Evolutionary conservation across 163 green algal genomes (phyloP), one percentile per base, ranked within the genome.

Genomic region (Coccomyxa subellipsoidea): DNA sequence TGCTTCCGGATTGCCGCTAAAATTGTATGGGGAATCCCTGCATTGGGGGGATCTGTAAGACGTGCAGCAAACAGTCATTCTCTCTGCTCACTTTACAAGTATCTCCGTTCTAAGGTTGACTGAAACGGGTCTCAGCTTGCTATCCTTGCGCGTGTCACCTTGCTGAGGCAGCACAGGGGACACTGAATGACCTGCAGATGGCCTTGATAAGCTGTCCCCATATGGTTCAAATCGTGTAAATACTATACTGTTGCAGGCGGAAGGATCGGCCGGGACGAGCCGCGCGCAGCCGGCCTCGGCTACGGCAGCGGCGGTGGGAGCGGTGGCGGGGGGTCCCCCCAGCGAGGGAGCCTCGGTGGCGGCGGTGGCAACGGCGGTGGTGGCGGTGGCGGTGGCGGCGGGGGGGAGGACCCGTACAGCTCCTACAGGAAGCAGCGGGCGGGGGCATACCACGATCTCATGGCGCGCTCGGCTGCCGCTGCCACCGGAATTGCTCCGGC

Each of bases 371-470:
- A 31, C 47, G 38, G 37, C 75, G 47, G 23, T 66, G 23, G 37
- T 2, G 25, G 7, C n/a, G 21, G 12, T 29, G 12, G 47, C 47
- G 12, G 12, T 29, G 12, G 18, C 12, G 47, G 47, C 12, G 47
- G 47, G 47, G 47, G 69, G 38, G 73, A 59, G 12, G 75, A 79
- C n/a, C 27, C 38, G 18, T 79, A 69, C n/a, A 66, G 69, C 38
- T 79, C 75, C 36, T 79, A 69, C 38, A 36, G 75, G 32, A 59
- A 66, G 75, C 35, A 54, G 75, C 75, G 75, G 21, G 37, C 32
- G 18, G 75, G 38, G 15, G 23, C 37, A 6, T 79, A 79, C 38
- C 75, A 79, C 75, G 75, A 79, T 32, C 66, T 73, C 1, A 59
- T 59, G 47, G 47, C 47, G 47, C 47, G 47, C 5, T 12, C 47